A percentile compares a stretch with the other conserved stretches of the same genome.
These are phyloP conservation scores for Amphicarpaea edgeworthii DNA, from an alignment of 306 rosid genomes.

Conservation along the genomic window DNA sequence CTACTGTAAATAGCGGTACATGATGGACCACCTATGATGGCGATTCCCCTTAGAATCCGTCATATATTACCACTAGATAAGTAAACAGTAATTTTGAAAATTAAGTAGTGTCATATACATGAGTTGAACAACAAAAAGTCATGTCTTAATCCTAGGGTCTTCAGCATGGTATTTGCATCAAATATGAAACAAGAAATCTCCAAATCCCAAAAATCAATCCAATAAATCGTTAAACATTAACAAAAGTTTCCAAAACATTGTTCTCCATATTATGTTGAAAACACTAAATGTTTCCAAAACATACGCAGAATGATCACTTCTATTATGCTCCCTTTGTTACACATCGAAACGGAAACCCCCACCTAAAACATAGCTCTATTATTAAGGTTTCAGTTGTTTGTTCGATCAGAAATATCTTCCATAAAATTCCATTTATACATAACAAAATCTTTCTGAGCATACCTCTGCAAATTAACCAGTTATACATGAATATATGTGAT, in stretches of 20 bases:
- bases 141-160: no score
- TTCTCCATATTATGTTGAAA: background rate
- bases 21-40: no score
- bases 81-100: slow-evolving; percentile 5
- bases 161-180: background rate
- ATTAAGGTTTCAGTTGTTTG: background rate
- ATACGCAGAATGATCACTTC: background rate
- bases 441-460: background rate
- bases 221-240: background rate
- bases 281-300: background rate
- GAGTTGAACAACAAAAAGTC: background rate
- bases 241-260: no score
- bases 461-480: background rate
- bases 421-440: background rate
- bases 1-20: no score
- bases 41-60: no score
- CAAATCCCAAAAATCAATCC: background rate
- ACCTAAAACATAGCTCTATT: background rate
- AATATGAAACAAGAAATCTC: slow-evolving; percentile 5
- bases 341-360: background rate
- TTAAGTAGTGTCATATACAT: background rate
- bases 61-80: background rate
- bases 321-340: background rate
- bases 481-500: background rate
- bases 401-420: background rate